Percentiles rank a stretch among this genome's conserved stretches.
phyloP scores from a whole-genome alignment of 2,329 filamentous ascomycete genomes.

The Nigrograna mackinnonii region DNA sequence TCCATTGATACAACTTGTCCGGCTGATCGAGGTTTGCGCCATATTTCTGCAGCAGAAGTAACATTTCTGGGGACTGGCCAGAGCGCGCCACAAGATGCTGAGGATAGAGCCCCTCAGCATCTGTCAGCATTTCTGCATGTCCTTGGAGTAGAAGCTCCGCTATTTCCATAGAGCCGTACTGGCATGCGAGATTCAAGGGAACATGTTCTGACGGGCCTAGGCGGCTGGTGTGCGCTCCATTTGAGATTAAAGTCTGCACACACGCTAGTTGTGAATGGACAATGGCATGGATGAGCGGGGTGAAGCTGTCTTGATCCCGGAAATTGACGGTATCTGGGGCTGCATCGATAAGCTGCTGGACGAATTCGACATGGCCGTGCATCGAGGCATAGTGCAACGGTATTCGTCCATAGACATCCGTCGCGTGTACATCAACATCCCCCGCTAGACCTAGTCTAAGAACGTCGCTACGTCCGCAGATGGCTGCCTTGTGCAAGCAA shows the following conservation, averaged over 20 bases:
- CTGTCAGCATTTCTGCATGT: constrained; percentile 81
- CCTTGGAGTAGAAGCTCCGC: constrained; percentile 83
- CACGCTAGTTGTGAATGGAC: constrained; percentile 83
- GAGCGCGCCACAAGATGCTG: constrained; percentile 94
- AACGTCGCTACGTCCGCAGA: constrained; percentile 83
- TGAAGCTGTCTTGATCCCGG: constrained; percentile 97
- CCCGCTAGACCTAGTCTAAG: constrained; percentile 74
- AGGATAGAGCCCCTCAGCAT: constrained; percentile 95
- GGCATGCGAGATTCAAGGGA: constrained; percentile 91
- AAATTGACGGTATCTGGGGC: constrained; percentile 78
- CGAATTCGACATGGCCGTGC: constrained; percentile 85
- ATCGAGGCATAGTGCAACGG: constrained; percentile 96
- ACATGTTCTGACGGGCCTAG: constrained; percentile 88
- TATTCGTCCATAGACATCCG: constrained; percentile 92
- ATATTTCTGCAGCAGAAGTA: constrained; percentile 80
- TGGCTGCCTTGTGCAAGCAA: constrained; percentile 93
- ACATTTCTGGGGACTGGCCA: constrained; percentile 76
- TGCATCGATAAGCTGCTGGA: constrained; percentile 71
- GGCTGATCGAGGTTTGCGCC: constrained; percentile 89
- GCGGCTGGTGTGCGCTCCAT: constrained; percentile 83
- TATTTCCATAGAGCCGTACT: constrained; percentile 84
- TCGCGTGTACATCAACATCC: constrained; percentile 75
- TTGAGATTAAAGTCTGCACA: constrained; percentile 75
- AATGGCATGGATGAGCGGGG: constrained; percentile 91
- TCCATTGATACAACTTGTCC: constrained; percentile 98